phyloP scores from a whole-genome alignment of 164 flowering plant species.

The Aristolochia fimbriata region DNA sequence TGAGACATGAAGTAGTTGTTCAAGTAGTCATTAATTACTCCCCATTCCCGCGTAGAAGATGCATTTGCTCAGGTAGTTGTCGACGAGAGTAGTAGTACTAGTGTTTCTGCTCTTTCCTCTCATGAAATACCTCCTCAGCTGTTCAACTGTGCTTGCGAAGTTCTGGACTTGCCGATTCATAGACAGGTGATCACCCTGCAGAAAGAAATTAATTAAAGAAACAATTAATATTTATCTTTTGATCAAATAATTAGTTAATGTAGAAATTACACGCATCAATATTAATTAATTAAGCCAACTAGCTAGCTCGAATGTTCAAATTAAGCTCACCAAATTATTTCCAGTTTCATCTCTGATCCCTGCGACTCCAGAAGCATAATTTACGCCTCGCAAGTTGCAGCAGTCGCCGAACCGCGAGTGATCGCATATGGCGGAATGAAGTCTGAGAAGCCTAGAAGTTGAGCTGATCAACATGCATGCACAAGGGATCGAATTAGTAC shows the following conservation, averaged over 20 bases:
- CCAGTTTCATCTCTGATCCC: conserved; percentile 87
- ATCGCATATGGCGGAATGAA: conserved; percentile 55
- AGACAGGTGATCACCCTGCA: conserved; percentile 62
- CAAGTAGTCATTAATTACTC: conserved; percentile 82
- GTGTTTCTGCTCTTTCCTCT: no score
- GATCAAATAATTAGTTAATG: no score
- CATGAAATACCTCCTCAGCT: conserved; percentile 41
- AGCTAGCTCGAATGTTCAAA: no score
- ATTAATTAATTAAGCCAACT: no score
- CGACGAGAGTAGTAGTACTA: no score
- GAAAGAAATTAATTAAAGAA: no score
- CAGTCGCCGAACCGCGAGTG: conserved; percentile 30
- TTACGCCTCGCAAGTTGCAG: conserved; percentile 58
- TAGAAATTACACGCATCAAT: no score
- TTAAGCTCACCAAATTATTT: conserved; percentile 60
- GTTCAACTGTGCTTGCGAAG: conserved; percentile 37
- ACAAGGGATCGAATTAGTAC: not conserved
- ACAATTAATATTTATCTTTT: no score
- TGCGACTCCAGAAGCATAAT: conserved; percentile 81
- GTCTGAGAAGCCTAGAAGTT: conserved; percentile 56
- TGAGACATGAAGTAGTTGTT: conserved; percentile 79
- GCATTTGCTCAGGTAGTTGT: conserved; percentile 47
- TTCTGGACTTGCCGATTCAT: conserved; percentile 57
- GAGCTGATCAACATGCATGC: conserved; percentile 40
- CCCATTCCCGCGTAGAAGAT: conserved; percentile 70